phyloP scores from a whole-genome alignment of 352 stramenopile species.

The Globisporangium rhizosaccharum region DNA sequence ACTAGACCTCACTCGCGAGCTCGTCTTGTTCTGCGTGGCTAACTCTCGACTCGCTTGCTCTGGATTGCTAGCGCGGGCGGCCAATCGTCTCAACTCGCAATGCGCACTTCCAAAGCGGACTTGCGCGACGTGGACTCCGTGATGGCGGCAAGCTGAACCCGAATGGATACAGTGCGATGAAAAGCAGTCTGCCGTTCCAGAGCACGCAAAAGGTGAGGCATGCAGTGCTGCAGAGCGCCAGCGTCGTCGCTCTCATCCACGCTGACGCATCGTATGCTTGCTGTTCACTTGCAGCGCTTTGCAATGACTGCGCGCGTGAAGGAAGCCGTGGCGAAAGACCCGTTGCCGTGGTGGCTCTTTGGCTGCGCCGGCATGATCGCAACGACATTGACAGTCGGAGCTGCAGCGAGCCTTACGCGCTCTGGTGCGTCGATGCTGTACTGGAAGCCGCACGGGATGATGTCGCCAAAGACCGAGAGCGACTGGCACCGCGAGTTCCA shows the following conservation, averaged over 20 bases:
- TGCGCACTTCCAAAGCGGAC: constrained; percentile 1
- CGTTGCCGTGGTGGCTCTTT: constrained; percentile 91
- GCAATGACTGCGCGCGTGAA: constrained; percentile 16
- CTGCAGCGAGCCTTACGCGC: constrained; percentile 93
- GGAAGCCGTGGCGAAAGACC: constrained; percentile 30
- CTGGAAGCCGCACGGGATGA: constrained; percentile 88
- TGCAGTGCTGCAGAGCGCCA: no score
- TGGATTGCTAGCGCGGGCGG: no score
- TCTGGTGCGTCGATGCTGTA: constrained; percentile 93
- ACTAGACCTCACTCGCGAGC: no score
- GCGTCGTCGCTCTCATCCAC: no score
- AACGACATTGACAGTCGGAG: constrained; percentile 95
- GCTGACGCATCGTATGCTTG: neutral
- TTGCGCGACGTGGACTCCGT: constrained; percentile 2
- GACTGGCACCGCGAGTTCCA: constrained; percentile 94
- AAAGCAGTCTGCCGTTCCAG: constrained; percentile 5
- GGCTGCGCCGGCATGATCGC: constrained; percentile 87
- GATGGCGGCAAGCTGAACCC: neutral
- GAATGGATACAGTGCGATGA: neutral
- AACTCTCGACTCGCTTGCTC: no score
- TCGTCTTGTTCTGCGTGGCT: no score
- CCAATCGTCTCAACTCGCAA: no score
- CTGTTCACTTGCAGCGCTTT: constrained; percentile 1
- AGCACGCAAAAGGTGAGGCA: constrained; percentile 4
- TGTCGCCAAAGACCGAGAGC: constrained; percentile 75